Evolutionary conservation across 2,329 filamentous ascomycete species (phyloP), one percentile per base, ranked within the genome.

Genomic region (Botrytis sinoallii): DNA sequence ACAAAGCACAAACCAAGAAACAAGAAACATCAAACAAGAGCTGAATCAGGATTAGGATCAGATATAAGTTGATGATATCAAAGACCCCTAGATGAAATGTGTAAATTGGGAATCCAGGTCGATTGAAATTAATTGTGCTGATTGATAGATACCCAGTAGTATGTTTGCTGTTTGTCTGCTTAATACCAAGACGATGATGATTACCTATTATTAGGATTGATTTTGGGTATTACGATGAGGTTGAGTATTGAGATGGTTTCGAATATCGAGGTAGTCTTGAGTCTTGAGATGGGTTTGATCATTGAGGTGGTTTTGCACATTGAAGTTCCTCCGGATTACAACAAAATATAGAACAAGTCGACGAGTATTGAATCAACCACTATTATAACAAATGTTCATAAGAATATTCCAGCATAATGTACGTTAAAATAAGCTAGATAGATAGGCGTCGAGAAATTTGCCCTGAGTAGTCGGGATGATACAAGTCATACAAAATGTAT

Each of bases 401-500:
- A 16, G 40, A 42, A 10, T 22, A 57, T 55, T 18, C 18, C 38
- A 20, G 20, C 25, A 68, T 42, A 68, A 40, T 68, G 46, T 7
- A 67, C 48, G 38, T 7, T 22, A 52, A 22, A 57, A 22, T 16
- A 3, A 42, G 42, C 20, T 35, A 57, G 38, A 38, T 40, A n/a
- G 38, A 25, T n/a, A 18, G 35, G 35, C 12, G 38, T 38, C 40
- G 35, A 68, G 25, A 25, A 42, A 52, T 5, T 9, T 20, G 48
- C 55, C n/a, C 18, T 32, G 14, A 44, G 38, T 32, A 57, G 66
- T 42, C 35, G 57, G 35, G 40, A 38, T 40, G 46, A 55, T 55
- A 29, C 46, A 68, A 20, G 52, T 29, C 46, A 55, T 55, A 42
- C 40, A 55, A 68, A 55, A 40, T 68, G 65, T 68, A 55, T n/a